These are phyloP conservation scores for Polyporus tsugae DNA, from an alignment of 1,284 basidiomycete genomes.

Conservation along the genomic window DNA sequence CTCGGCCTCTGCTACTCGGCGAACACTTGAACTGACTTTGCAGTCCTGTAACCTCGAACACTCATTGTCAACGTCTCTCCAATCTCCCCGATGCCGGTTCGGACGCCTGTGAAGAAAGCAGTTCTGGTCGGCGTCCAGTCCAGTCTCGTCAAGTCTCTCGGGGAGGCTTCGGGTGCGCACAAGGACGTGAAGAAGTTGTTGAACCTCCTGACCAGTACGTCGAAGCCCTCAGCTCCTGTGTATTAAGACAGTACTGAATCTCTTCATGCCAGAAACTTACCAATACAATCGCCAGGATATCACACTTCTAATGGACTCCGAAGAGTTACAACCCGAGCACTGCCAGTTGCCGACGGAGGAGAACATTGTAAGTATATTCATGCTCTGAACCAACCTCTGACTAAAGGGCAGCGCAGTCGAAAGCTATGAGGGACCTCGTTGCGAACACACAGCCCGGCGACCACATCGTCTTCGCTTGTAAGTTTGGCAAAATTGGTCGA, in stretches of 20 bases:
- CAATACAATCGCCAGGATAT: constrained; percentile 24
- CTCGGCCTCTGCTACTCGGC: too few relatives aligned
- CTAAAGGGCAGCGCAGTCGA: constrained; percentile 17
- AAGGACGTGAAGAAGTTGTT: background rate
- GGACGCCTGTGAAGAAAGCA: background rate
- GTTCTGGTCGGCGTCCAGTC: background rate
- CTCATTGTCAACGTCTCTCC: background rate
- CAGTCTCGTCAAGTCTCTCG: background rate
- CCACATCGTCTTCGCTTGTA: constrained; percentile 37
- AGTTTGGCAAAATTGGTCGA: background rate
- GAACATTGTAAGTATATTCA: constrained; percentile 29
- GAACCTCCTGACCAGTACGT: background rate
- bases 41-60: too few relatives aligned
- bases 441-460: constrained; percentile 28
- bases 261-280: background rate
- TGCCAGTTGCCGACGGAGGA: constrained; percentile 29
- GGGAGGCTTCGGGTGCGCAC: background rate
- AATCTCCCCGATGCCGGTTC: background rate
- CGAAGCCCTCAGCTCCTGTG: background rate
- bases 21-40: too few relatives aligned
- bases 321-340: background rate
- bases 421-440: constrained; percentile 33
- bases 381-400: background rate
- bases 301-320: constrained; percentile 29
- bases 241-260: background rate